Percentiles rank a stretch among this genome's conserved stretches.
These are phyloP conservation scores for Chlamydomonas incerta DNA, from an alignment of 139 green algal species.

Conservation along the genomic window DNA sequence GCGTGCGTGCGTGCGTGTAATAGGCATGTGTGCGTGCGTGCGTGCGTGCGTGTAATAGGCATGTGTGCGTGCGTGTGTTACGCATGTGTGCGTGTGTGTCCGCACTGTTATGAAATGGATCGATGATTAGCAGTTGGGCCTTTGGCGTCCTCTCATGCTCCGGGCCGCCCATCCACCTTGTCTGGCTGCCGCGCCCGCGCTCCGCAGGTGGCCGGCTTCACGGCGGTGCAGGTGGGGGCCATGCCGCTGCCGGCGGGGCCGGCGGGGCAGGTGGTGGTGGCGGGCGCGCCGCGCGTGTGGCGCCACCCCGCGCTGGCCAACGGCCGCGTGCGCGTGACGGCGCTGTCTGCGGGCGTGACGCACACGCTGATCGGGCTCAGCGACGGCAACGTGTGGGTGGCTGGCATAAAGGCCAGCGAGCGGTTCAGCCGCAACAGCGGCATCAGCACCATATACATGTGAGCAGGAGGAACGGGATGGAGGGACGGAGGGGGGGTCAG, in stretches of 20 bases:
- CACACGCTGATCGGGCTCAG: neutral
- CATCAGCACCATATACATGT: neutral
- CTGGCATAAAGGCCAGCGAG: neutral
- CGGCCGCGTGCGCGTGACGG: neutral
- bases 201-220: neutral
- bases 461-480: no score
- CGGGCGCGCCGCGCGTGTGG: neutral
- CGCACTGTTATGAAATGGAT: no score
- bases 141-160: no score
- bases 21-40: no score
- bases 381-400: neutral
- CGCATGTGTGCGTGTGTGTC: no score
- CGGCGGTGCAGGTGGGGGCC: neutral
- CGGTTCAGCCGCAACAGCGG: conserved; percentile 1
- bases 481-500: no score
- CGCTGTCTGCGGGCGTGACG: neutral
- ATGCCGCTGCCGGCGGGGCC: neutral
- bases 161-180: no score
- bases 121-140: no score
- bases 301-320: neutral
- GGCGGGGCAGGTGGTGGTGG: neutral
- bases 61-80: no score
- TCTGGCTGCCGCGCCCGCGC: no score
- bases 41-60: no score
- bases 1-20: no score